phyloP scores from a whole-genome alignment of 441 rosid species.

The Bruguiera hainesii region DNA sequence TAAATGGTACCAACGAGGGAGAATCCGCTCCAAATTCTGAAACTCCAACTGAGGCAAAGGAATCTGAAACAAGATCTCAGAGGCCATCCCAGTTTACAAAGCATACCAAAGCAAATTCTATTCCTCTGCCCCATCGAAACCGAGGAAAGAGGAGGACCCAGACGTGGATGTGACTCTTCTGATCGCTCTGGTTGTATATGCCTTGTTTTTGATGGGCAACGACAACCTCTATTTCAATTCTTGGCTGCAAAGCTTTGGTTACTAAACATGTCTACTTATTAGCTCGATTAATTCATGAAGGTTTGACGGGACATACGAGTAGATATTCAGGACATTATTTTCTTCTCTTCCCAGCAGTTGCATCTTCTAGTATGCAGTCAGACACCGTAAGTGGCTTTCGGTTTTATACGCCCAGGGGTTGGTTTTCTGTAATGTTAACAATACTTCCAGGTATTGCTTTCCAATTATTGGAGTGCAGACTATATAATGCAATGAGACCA shows the following conservation, averaged over 20 bases:
- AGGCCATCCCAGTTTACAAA: conserved; percentile 45
- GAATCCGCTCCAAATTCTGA: conserved; percentile 33
- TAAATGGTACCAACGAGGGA: conserved; percentile 25
- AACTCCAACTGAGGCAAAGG: conserved; percentile 33
- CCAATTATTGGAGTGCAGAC: no score
- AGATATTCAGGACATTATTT: no score
- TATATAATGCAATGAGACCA: no score
- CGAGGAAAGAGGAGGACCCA: conserved; percentile 64
- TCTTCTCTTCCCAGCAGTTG: no score
- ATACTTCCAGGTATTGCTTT: no score
- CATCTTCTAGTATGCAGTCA: no score
- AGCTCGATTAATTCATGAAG: no score
- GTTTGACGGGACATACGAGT: no score
- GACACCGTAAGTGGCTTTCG: no score
- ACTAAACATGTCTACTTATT: conserved; percentile 1
- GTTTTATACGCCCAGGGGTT: no score
- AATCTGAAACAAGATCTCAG: conserved; percentile 36
- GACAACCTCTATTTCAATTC: conserved; percentile 33
- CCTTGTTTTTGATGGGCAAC: conserved; percentile 52
- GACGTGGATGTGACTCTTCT: conserved; percentile 71
- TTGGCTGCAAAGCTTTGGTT: conserved; percentile 20
- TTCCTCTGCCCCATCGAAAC: conserved; percentile 64
- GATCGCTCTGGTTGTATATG: conserved; percentile 26
- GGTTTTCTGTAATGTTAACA: no score
- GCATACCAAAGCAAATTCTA: conserved; percentile 51